A percentile compares a stretch with the other conserved stretches of the same genome.
These are phyloP conservation scores for Vigna unguiculata DNA, from an alignment of 306 rosid genomes.

Conservation along the genomic window DNA sequence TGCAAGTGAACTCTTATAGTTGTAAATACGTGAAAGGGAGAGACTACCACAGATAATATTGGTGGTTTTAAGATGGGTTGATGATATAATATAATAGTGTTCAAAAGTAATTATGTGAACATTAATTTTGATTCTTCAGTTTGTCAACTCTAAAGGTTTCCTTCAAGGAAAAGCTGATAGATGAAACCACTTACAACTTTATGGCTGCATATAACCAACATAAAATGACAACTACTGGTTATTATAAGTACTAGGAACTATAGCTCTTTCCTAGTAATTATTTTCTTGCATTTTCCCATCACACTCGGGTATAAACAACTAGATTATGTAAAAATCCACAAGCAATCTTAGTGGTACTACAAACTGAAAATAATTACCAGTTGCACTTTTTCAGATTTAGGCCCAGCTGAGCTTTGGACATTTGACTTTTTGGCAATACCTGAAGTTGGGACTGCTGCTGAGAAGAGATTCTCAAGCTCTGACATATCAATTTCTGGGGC, in stretches of 20 bases:
- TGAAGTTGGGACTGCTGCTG: constrained; percentile 70
- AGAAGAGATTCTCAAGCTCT: constrained; percentile 92
- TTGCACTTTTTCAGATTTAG: constrained; percentile 88
- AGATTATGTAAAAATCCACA: constrained; percentile 35
- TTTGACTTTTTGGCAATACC: constrained; percentile 57
- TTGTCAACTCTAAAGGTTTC: constrained; percentile 24
- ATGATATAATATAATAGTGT: background rate
- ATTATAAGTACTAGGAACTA: constrained; percentile 23
- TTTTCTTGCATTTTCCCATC: constrained; percentile 13
- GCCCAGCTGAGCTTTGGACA: constrained; percentile 56
- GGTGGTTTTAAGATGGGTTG: constrained; percentile 31
- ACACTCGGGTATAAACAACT: constrained; percentile 28
- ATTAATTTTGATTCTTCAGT: constrained; percentile 32
- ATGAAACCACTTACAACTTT: constrained; percentile 25
- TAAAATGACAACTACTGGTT: constrained; percentile 32
- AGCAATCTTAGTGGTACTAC: constrained; percentile 12
- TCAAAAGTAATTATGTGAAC: constrained; percentile 13
- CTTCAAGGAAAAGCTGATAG: constrained; percentile 21
- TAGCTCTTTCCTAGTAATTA: background rate
- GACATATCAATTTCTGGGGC: constrained; percentile 96
- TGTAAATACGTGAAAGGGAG: constrained; percentile 36
- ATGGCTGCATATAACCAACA: constrained; percentile 21
- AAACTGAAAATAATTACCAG: constrained; percentile 64
- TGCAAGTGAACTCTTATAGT: constrained; percentile 17
- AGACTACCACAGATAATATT: constrained; percentile 20